phyloP scores from a whole-genome alignment of 225 moss, liverwort and hornwort species.

The Bryum argenteum region DNA sequence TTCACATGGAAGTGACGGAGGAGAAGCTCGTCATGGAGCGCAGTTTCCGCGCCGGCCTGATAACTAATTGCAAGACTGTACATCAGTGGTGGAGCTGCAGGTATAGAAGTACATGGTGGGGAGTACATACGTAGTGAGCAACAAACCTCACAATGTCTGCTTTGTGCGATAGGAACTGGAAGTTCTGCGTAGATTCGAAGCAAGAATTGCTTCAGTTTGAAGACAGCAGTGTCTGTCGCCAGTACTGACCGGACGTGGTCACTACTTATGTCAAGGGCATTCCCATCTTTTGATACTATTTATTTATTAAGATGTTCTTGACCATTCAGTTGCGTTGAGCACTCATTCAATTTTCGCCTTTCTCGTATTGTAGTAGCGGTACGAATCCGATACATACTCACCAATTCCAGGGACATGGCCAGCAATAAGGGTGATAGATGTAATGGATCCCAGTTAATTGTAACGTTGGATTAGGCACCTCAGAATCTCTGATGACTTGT shows the following conservation, averaged over 20 bases:
- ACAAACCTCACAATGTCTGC: not conserved
- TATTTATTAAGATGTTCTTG: not conserved
- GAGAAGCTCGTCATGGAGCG: not conserved
- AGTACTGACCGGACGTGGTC: not conserved
- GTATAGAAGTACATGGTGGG: not conserved
- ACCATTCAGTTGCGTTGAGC: not conserved
- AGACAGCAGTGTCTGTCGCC: not conserved
- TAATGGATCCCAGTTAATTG: too few species aligned
- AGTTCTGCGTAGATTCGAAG: constrained; percentile 16
- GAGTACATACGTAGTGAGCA: not conserved
- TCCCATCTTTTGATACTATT: not conserved
- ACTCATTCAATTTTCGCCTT: too few species aligned
- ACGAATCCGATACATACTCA: too few species aligned
- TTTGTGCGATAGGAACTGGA: constrained; percentile 16
- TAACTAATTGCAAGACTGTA: not conserved
- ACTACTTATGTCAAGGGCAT: not conserved
- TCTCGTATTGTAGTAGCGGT: too few species aligned
- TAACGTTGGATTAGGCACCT: too few species aligned
- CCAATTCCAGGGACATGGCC: too few species aligned
- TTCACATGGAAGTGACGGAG: not conserved
- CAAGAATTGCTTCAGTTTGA: constrained; percentile 14
- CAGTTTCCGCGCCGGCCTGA: not conserved
- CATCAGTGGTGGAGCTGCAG: not conserved
- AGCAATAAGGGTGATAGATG: too few species aligned
- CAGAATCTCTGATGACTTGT: too few species aligned